Base-by-base conservation (phyloP, 2,329 filamentous ascomycete genomes). In the Mollisiaceae sp. region DNA sequence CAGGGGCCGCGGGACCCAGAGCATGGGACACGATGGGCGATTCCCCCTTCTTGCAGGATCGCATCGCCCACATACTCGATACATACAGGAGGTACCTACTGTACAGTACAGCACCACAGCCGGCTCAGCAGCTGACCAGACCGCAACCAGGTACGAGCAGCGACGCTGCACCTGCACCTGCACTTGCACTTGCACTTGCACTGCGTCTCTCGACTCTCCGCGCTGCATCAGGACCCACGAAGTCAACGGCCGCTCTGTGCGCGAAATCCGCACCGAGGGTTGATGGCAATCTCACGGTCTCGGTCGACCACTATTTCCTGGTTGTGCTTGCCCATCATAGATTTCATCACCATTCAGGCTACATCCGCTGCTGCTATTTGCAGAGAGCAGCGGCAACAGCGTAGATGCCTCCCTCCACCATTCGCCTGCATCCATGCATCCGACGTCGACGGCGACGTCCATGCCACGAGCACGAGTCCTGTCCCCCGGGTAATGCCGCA, bases 271-370 rank as follows among this genome's bases (percentile, higher is more conserved):
- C 45, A 2, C 45, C 45, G 45, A 20, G 24, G 24, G 18, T 22
- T n/a, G 27, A 27, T 52, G 24, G 50, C 50, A 54, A 54, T 54
- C 50, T 54, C 50, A 24, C 50, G 32, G 32, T 54, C 50, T 54
- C 50, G 24, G 50, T 18, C 24, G n/a, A 24, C 20, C 50, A 35
- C 50, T 32, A 3, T 35, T 27, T 18, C 50, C 45, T 50, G 20
- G 45, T 6, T 24, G n/a, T 24, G n/a, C 20, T 50, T 35, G n/a
- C 8, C 50, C 50, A 12, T 54, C 50, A n/a, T 54, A 22, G 18
- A 8, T 54, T 14, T 35, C n/a, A 9, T 20, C 8, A 50, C 9
- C 11, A n/a, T 50, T 50, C 45, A 54, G 50, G 50, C 24, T 14
- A 14, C 8, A 54, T 54, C 24, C 24, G 14, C 14, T 54, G 50